Base-by-base conservation (phyloP, 306 rosid species). In the Prinsepia uniflora region DNA sequence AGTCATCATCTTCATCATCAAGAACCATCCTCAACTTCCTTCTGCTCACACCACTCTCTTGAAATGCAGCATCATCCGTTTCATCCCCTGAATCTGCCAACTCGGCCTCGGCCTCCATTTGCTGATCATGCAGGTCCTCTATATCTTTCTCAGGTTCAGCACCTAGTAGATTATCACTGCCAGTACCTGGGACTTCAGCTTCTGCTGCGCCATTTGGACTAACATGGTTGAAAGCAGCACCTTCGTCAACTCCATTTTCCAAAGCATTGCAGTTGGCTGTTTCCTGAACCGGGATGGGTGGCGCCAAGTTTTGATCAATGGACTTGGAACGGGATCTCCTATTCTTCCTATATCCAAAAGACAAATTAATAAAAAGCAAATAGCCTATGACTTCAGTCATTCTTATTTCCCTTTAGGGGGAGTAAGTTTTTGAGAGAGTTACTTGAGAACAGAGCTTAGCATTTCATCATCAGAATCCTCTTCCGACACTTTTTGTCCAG, bases 21-120 rank as follows among this genome's bases (percentile, higher is more conserved):
- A 93, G 81, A 17, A 90, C 88, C 97, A 89, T 87, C 82, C 94
- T 86, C 76, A 79, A 81, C 85, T 76, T 88, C 81, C 97, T 90
- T 84, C 89, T 87, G 53, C 76, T 78, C 56, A 68, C 67, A 61
- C 75, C 78, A 70, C 75, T 85, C 20, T 73, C 75, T 66, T 83
- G 71, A 44, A 76, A 19, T 62, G 48, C 81, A 68, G 63, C 62
- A 39, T 72, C 15, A 74, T 24, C 57, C 76, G 67, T 75, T 72
- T 93, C 98, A 80, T 87, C 89, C 24, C 79, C 96, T 44, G 90
- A 87, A 81, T 90, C 97, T 67, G 43, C 91, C 81, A 93, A 67
- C 39, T 84, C 92, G 63, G 68, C 63, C 46, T 68, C 86, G 63
- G 68, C 63, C 46, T 68, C 86, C 78, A 75, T 74, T 18, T 56